Base-by-base conservation (phyloP, 2,329 filamentous ascomycete species). In the Pseudogymnoascus sp. region DNA sequence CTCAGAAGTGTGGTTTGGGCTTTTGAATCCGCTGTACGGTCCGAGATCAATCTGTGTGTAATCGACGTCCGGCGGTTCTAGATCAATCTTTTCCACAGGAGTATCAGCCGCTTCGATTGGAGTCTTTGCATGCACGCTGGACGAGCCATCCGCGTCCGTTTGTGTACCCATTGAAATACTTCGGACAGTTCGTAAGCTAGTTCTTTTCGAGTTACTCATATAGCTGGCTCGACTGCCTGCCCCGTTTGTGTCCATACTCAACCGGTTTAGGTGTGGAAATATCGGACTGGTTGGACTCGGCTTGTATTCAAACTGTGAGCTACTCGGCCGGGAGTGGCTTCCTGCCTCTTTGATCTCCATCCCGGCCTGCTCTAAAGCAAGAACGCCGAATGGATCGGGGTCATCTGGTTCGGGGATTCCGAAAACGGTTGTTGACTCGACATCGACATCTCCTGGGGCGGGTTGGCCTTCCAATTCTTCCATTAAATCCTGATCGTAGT, bases 261-360 rank as follows among this genome's bases (percentile, higher is more conserved):
- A 85, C 65, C 89, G 74, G 73, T 78, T 74, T 66, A 81, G 82
- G 64, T 78, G 81, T 61, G 78, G 77, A 63, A 81, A 83, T n/a
- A 86, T 77, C 0, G 92, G 91, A 73, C 91, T 96, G 8, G 85
- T 85, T 1, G 90, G 89, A 61, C 82, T 85, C 2, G 91, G 89
- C 68, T 86, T 86, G 75, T 90, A 95, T 71, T 93, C 90, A 73
- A 97, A 96, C 68, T 89, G 85, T 64, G 88, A 91, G 77, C 88
- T 91, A 23, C 84, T 81, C 2, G 92, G 91, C 63, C 91, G 82
- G 62, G 84, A 80, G 60, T 86, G 84, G 2, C 88, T 89, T 36
- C 91, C 92, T n/a, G 93, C 93, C 77, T 97, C 93, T 61, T 90
- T 85, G 68, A 97, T 95, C 69, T 93, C 90, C 63, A 97, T 79